Evolutionary conservation across 306 rosid species (phyloP).

Genomic region (Luffa aegyptiaca): DNA sequence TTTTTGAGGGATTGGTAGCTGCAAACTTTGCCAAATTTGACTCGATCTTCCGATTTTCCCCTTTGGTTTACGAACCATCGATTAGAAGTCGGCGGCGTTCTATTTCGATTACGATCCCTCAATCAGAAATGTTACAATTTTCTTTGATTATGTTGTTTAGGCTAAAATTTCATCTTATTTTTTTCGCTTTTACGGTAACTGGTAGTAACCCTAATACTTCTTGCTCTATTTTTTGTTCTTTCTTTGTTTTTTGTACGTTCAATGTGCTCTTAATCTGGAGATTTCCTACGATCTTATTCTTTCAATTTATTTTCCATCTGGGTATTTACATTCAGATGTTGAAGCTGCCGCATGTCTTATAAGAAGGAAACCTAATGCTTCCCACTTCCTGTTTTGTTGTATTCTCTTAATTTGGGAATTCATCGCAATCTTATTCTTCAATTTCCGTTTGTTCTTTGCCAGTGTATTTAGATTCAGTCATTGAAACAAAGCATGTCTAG

Average conservation of each 20-base stretch:
- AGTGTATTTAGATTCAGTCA: not conserved
- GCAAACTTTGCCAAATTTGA: not conserved
- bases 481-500: constrained; percentile 53
- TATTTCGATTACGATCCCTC: not conserved
- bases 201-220: not conserved
- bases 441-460: not conserved
- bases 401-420: not conserved
- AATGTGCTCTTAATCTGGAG: not conserved
- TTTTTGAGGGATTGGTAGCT: not conserved
- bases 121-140: not conserved
- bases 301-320: not conserved
- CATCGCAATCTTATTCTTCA: not conserved
- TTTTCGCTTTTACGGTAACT: not conserved
- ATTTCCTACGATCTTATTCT: not conserved
- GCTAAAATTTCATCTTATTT: not conserved
- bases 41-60: not conserved
- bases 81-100: not conserved
- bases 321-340: not conserved
- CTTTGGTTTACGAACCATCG: not conserved
- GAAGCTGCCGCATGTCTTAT: constrained; percentile 42
- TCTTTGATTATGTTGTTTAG: not conserved
- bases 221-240: not conserved
- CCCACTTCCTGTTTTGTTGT: not conserved
- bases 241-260: not conserved
- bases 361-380: constrained; percentile 48